Percentiles rank a stretch among this genome's conserved stretches.
Conservation (phyloP, 805 yeast species). For the Wickerhamomyces xylosicus region DNA sequence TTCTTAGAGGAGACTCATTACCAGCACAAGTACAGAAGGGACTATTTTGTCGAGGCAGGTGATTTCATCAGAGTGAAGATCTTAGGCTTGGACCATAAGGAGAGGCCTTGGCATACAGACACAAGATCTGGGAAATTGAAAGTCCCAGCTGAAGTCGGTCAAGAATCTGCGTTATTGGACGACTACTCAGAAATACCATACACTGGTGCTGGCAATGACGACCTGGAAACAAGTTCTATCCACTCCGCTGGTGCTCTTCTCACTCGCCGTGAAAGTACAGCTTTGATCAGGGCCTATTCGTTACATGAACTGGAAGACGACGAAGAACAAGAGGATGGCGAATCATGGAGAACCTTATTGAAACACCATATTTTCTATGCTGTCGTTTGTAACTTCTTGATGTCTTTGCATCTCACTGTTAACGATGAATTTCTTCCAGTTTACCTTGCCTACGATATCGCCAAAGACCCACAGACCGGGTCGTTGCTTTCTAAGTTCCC, state of each 20-base stretch:
- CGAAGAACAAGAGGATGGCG: constrained; percentile 1
- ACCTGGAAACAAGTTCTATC: constrained; percentile 16
- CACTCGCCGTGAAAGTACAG: constrained; percentile 23
- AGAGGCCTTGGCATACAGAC: constrained; percentile 22
- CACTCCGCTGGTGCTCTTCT: constrained; percentile 17
- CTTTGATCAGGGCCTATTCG: constrained; percentile 23
- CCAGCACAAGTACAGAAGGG: constrained; percentile 26
- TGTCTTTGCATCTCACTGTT: constrained; percentile 38
- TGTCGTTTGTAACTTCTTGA: constrained; percentile 27
- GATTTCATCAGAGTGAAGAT: constrained; percentile 20
- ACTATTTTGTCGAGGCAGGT: constrained; percentile 36
- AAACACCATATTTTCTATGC: constrained; percentile 24
- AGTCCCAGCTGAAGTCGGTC: constrained; percentile 10
- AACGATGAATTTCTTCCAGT: constrained; percentile 48
- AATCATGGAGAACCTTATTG: constrained; percentile 17
- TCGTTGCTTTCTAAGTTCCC: constrained; percentile 31
- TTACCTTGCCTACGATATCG: constrained; percentile 31
- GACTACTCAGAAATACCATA: constrained; percentile 1
- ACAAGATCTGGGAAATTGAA: not conserved
- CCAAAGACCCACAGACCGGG: constrained; percentile 15
- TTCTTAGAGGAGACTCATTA: constrained; percentile 47
- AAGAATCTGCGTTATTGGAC: constrained; percentile 5
- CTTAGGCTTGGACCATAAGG: constrained; percentile 12
- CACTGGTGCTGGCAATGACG: constrained; percentile 1
- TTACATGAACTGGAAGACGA: constrained; percentile 21